phyloP scores from a whole-genome alignment of 176 grass and related monocot genomes.

The Avena eriantha region DNA sequence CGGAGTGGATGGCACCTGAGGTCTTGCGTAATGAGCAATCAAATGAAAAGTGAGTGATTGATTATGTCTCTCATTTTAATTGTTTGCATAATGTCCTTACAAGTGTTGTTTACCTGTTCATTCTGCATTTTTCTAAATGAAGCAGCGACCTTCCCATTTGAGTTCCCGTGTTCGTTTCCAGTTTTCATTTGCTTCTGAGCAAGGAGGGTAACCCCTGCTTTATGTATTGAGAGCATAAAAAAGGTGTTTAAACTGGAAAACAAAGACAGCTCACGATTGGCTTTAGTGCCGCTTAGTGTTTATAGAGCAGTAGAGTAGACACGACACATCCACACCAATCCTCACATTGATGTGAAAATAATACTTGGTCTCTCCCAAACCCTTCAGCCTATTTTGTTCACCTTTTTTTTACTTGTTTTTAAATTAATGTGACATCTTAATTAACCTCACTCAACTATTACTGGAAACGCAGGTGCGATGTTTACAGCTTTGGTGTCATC shows the following conservation, averaged over 20 bases:
- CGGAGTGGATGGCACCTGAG: slow-evolving; percentile 99
- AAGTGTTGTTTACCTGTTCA: slow-evolving; percentile 6
- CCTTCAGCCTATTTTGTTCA: neutral
- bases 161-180: neutral
- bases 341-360: neutral
- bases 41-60: slow-evolving; percentile 91
- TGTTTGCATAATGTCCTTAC: slow-evolving; percentile 16
- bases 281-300: neutral
- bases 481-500: slow-evolving; percentile 99
- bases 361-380: neutral
- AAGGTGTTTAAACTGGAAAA: neutral
- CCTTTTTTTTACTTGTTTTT: neutral
- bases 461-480: slow-evolving; percentile 78
- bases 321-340: neutral
- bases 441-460: slow-evolving; percentile 27
- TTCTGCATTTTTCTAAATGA: slow-evolving; percentile 23
- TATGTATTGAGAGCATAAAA: slow-evolving; percentile 7
- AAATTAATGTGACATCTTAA: neutral
- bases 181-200: neutral
- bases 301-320: neutral
- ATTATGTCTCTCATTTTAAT: slow-evolving; percentile 10
- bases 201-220: neutral
- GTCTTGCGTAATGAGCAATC: slow-evolving; percentile 97
- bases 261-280: neutral
- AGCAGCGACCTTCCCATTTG: slow-evolving; percentile 20